phyloP scores from a whole-genome alignment of 2,329 filamentous ascomycete species.

The Scytalidium lignicola region DNA sequence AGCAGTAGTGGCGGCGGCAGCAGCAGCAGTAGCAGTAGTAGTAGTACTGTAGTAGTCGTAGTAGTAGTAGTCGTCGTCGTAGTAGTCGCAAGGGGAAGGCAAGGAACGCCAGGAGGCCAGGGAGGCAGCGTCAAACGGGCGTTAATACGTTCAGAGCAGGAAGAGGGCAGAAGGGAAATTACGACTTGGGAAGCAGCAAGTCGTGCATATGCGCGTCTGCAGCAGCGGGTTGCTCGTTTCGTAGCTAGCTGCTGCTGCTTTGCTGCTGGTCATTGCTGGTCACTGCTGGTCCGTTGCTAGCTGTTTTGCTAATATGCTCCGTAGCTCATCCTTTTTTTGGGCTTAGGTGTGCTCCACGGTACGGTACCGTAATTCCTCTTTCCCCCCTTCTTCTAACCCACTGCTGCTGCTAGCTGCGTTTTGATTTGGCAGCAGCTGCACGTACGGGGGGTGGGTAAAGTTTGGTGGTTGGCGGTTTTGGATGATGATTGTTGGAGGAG shows the following conservation, averaged over 20 bases:
- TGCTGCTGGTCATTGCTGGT: not conserved
- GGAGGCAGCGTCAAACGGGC: not conserved
- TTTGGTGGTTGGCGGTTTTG: too few relatives aligned
- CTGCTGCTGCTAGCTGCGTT: slow-evolving; percentile 1
- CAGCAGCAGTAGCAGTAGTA: too few relatives aligned
- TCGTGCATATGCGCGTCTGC: not conserved
- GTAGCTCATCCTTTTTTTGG: too few relatives aligned
- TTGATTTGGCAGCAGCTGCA: not conserved
- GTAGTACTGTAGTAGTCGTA: too few relatives aligned
- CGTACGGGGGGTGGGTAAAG: not conserved
- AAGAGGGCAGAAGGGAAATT: not conserved
- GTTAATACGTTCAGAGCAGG: not conserved
- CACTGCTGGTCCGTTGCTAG: not conserved
- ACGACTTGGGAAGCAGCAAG: not conserved
- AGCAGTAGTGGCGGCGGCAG: not conserved
- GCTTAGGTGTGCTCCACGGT: too few relatives aligned
- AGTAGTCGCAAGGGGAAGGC: not conserved
- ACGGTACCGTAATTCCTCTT: too few relatives aligned
- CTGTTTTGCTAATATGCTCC: too few relatives aligned
- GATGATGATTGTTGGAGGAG: too few relatives aligned
- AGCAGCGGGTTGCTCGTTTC: not conserved
- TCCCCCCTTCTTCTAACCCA: too few relatives aligned
- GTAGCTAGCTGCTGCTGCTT: not conserved
- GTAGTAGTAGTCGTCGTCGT: too few relatives aligned
- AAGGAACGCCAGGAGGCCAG: not conserved